Evolutionary conservation across 495 filamentous ascomycete species (phyloP), one percentile per base, ranked within the genome.

Genomic region (Hyaloscypha finlandica): DNA sequence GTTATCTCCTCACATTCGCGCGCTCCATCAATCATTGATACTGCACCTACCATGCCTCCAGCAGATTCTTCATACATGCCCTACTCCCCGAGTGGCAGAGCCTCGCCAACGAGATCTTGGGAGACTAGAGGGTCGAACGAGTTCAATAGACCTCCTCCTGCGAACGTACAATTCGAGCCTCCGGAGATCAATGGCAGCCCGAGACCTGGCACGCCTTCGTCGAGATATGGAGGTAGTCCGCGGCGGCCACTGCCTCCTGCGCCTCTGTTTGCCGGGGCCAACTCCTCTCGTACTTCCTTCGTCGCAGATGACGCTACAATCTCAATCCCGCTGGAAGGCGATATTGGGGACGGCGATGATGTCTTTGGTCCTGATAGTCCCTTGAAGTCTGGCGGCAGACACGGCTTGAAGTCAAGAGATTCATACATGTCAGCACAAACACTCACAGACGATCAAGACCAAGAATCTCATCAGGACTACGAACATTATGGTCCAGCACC

Each of bases 401-500:
- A 67, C 11, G 55, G 81, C 56, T 74, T 89, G 16, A 81, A 78
- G 45, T 83, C 84, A 4, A 79, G 80, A 53, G 83, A 83, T 9
- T 89, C 85, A 12, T 97, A 90, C 77, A 85, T 82, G 72, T 78
- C 73, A 22, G 72, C 67, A 39, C 68, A 68, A 12, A 91, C 88
- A 2, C 78, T 88, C 67, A 85, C 81, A 12, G 87, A 88, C 52
- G 86, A 70, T 22, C 74, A 79, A 74, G 86, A 70, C 25, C 74
- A 79, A 73, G 70, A 76, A 5, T 76, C 76, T 2, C 78, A 81
- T 39, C 84, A 86, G 19, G 83, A 84, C 45, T 80, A 84, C 25
- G 84, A 87, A 51, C 89, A 95, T 75, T 97, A 97, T 75, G 95
- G 92, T 0, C 92, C 92, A 11, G 94, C 93, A 2, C 95, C 95